A percentile compares a stretch with the other conserved stretches of the same genome.
These are phyloP conservation scores for Debaryomyces sp. DNA, from an alignment of 1,139 yeast genomes.

Conservation along the genomic window DNA sequence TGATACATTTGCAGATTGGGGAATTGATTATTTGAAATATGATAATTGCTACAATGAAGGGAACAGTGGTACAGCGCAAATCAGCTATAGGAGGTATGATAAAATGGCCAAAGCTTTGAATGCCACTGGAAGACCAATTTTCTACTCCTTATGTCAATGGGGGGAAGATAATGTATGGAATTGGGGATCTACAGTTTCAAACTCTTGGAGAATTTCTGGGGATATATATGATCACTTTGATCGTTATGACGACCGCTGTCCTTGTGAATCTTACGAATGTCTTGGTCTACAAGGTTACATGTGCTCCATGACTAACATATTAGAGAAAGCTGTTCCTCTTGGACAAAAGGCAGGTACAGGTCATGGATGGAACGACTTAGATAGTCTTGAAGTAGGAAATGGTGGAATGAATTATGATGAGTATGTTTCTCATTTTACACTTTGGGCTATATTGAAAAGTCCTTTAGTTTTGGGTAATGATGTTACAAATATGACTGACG, in stretches of 20 bases:
- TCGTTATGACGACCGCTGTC: constrained; percentile 25
- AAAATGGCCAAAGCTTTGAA: constrained; percentile 27
- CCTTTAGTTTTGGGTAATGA: constrained; percentile 29
- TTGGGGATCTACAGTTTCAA: constrained; percentile 27
- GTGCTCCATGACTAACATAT: constrained; percentile 26
- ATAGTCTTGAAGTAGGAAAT: constrained; percentile 29
- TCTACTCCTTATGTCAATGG: constrained; percentile 31
- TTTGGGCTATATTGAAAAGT: constrained; percentile 29
- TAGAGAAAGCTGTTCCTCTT: constrained; percentile 24
- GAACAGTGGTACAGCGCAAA: constrained; percentile 21
- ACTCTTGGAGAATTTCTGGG: constrained; percentile 30
- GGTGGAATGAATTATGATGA: constrained; percentile 27
- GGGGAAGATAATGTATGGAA: constrained; percentile 28
- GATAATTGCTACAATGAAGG: constrained; percentile 31
- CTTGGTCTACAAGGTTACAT: constrained; percentile 19
- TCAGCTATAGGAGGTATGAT: constrained; percentile 23
- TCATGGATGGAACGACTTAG: constrained; percentile 31
- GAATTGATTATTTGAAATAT: constrained; percentile 30
- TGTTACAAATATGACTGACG: constrained; percentile 18
- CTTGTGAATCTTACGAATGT: constrained; percentile 25
- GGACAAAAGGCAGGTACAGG: constrained; percentile 20
- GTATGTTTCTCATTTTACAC: constrained; percentile 24
- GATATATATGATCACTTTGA: constrained; percentile 25
- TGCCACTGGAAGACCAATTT: constrained; percentile 26
- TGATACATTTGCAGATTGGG: constrained; percentile 25